Base-by-base conservation (phyloP, 2,329 filamentous ascomycete species). In the Aspergillus ochraceoroseus region DNA sequence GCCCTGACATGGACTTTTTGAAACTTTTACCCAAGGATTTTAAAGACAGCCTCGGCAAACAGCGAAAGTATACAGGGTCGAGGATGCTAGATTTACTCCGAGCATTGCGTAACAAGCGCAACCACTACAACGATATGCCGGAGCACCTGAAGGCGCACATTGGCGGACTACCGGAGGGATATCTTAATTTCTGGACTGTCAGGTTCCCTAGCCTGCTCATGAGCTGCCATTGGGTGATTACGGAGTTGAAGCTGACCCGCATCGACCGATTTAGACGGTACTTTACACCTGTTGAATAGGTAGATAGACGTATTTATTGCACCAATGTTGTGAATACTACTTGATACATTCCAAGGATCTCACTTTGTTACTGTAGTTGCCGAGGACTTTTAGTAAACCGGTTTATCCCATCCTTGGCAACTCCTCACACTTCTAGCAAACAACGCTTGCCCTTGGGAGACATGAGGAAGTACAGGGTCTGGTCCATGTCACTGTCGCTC, bases 61-160 rank as follows among this genome's bases (percentile, higher is more conserved):
- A 96, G 67, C 79, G 90, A 57, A 95, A 95, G 66, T 98, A 98
- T 66, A 92, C 85, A 0, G 89, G 89, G 0, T 76, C 79, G 1
- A 78, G 80, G 32, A 77, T 98, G 59, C 68, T 98, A 39, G 92
- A 98, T 65, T 73, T 98, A 14, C 70, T 98, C 13, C 78, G 92
- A 1, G 92, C 90, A 1, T 70, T 98, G 41, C 76, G 92, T 15
- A 98, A 98, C 67, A 98, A 98, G 76, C 86, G 85, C 56, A 95
- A 96, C 50, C 92, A 98, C 61, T 98, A 95, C 62, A 89, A 95
- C 58, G 92, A 98, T 62, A 90, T 98, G 86, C 77, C 85, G 5
- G 85, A 89, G 9, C 70, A 79, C 33, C 76, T 95, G 48, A 90
- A 83, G 65, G 71, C 72, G 34, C 73, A 75, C 53, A 85, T 95